A percentile compares a stretch with the other conserved stretches of the same genome.
Conservation (phyloP, 2,329 filamentous ascomycete species). For the Sclerotinia nivalis region DNA sequence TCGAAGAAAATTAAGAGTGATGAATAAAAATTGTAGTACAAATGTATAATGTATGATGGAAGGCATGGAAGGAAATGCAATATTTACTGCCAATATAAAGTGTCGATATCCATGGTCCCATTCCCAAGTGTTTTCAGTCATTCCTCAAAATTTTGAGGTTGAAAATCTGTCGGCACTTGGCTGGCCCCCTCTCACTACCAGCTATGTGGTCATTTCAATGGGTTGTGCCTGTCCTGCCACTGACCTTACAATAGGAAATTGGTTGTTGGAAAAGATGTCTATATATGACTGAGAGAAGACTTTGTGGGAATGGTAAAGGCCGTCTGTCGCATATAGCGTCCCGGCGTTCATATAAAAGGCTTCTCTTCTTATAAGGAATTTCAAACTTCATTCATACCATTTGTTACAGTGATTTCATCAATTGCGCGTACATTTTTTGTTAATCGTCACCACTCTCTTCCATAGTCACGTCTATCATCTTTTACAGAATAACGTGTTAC, state of each 20-base stretch:
- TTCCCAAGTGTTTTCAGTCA: neutral
- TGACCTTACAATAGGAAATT: neutral
- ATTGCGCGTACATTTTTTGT: too few species aligned
- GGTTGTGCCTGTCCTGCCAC: neutral
- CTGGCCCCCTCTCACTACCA: neutral
- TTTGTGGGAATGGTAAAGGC: too few species aligned
- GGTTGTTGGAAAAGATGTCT: neutral
- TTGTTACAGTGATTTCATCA: neutral
- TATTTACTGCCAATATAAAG: too few species aligned
- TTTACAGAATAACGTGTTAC: too few species aligned
- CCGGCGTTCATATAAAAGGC: neutral
- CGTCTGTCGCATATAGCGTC: too few species aligned
- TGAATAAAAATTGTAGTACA: neutral
- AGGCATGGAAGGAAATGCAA: neutral
- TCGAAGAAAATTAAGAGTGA: rapidly evolving
- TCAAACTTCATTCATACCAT: too few species aligned
- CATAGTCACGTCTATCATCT: neutral
- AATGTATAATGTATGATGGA: too few species aligned
- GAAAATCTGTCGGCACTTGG: neutral
- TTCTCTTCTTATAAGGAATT: neutral
- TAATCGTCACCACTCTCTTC: too few species aligned
- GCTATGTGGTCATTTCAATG: neutral
- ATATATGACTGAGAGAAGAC: rapidly evolving
- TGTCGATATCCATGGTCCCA: neutral
- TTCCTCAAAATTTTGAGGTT: neutral